Evolutionary conservation across 495 filamentous ascomycete species (phyloP), one percentile per base, ranked within the genome.

Genomic region (Tuber aestivum): DNA sequence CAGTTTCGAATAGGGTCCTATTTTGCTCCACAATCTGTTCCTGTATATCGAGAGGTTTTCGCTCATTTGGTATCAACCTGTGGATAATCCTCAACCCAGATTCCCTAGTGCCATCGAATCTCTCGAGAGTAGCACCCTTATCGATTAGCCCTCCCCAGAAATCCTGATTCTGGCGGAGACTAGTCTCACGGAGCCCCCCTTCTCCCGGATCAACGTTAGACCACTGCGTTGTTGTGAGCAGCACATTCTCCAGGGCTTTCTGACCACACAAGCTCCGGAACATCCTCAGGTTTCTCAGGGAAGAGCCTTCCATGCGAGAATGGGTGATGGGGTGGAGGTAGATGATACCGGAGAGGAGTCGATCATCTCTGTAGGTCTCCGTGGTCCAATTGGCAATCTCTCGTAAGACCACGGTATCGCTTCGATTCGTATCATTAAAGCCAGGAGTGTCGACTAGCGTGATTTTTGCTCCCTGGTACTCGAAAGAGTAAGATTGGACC

Each of bases 371-470:
- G 70, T 85, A 85, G 2, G 82, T 76, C 1, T 40, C 72, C 0
- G 73, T 72, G 41, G 86, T 79, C 44, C 79, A 85, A 8, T 70
- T 70, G 21, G 84, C 78, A 32, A 86, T 85, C 14, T 84, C 79
- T 7, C 74, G 75, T 2, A 88, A 83, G 10, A 86, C 79, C 5
- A 86, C 84, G 5, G 83, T 77, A 42, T 87, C 87, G 7, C 78
- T 83, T 1, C 84, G 77, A 20, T 76, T 78, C 3, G 85, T 86
- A 78, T 88, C 86, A 75, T 88, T 82, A 69, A 88, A 88, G 38
- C 87, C 87, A 7, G 87, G 87, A 0, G 86, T 88, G 75, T 88
- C 87, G 68, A 88, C 81, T 12, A 88, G 79, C 38, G 78, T 80
- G 32, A 86, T 73, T 1, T 42, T 70, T 8, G 77, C 70, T 27